These are phyloP conservation scores for Russula sp. DNA, from an alignment of 768 basidiomycete species.

Conservation along the genomic window DNA sequence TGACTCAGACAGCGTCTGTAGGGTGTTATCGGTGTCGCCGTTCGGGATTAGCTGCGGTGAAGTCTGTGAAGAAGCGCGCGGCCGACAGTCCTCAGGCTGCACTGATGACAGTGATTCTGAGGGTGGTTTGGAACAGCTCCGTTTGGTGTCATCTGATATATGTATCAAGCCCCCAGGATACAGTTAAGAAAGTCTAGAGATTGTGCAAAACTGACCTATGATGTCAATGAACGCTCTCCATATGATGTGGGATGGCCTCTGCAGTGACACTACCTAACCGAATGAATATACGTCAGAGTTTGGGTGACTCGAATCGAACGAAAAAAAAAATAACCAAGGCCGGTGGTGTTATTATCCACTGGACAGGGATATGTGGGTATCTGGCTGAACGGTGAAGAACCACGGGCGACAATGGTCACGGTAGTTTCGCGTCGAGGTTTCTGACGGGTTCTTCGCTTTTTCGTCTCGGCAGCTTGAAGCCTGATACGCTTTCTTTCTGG, in stretches of 20 bases:
- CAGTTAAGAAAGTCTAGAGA: not conserved
- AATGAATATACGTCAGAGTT: not conserved
- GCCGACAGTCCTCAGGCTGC: not conserved
- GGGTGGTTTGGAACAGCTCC: not conserved
- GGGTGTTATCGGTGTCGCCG: not conserved
- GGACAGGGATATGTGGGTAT: not conserved
- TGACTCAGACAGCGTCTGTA: constrained; percentile 9
- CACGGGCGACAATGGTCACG: too few species aligned
- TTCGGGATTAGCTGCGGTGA: not conserved
- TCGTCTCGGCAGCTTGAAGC: constrained; percentile 29
- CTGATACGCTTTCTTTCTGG: constrained; percentile 56
- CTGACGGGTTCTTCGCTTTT: constrained; percentile 32
- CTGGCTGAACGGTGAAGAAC: not conserved
- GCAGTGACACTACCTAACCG: not conserved
- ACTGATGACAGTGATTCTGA: not conserved
- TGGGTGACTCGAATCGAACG: not conserved
- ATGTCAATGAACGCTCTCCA: constrained; percentile 30
- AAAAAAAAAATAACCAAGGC: not conserved
- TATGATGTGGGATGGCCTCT: not conserved
- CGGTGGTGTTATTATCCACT: not conserved
- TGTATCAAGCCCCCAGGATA: not conserved
- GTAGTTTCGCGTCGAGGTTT: not conserved
- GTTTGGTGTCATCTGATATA: not conserved
- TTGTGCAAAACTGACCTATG: constrained; percentile 12
- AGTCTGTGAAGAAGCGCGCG: not conserved